Evolutionary conservation across 169 alveolate genomes (phyloP).

Genomic region (Blepharisma undulans): DNA sequence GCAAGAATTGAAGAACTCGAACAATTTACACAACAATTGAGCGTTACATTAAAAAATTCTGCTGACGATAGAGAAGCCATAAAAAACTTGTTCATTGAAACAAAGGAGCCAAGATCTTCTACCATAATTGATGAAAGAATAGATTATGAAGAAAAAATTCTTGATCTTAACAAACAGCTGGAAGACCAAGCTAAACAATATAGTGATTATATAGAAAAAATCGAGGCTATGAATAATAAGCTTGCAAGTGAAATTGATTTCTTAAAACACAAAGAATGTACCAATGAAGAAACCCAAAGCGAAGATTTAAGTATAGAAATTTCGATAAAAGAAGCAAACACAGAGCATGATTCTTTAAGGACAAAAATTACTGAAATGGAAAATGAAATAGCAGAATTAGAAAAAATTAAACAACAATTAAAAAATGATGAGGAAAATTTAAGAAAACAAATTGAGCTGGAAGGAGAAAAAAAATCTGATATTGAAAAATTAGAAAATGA

Average conservation of each 20-base stretch:
- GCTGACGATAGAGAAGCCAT: constrained; percentile 6
- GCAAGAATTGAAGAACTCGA: constrained; percentile 1
- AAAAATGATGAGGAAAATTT: neutral
- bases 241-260: neutral
- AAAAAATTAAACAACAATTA: neutral
- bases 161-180: neutral
- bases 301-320: neutral
- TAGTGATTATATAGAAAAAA: neutral
- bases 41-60: neutral
- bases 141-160: neutral
- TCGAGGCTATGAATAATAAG: neutral
- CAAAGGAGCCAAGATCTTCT: neutral
- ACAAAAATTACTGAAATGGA: neutral
- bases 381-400: neutral
- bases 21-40: neutral
- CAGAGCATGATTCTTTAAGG: neutral
- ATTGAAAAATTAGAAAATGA: neutral
- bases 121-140: neutral
- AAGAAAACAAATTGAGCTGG: neutral
- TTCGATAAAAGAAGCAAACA: neutral
- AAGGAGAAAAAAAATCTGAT: neutral
- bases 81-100: neutral
- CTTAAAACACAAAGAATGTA: neutral
- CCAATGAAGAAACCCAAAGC: neutral
- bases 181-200: neutral